A percentile compares a stretch with the other conserved stretches of the same genome.
Conservation (phyloP, 148 eudicot genomes). For the Rheum nobile region DNA sequence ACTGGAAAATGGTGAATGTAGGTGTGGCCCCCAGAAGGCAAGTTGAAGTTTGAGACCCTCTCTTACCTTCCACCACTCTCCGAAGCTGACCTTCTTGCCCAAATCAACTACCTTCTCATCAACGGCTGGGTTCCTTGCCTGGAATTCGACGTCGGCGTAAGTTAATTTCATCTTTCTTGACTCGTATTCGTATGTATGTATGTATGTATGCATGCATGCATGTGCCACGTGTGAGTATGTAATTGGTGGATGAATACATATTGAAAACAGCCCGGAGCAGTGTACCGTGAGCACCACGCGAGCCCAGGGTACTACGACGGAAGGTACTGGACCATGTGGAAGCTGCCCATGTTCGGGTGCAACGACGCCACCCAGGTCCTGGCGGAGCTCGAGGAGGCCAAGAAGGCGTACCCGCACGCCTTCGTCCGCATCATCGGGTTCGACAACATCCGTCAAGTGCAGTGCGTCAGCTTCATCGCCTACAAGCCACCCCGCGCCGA, state of each 20-base stretch:
- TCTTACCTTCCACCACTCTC: slow-evolving; percentile 26
- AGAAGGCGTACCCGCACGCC: slow-evolving; percentile 35
- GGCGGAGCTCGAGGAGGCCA: slow-evolving; percentile 23
- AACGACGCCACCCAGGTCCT: slow-evolving; percentile 29
- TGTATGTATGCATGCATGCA: not conserved
- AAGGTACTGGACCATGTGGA: slow-evolving; percentile 55
- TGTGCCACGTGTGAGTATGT: no score
- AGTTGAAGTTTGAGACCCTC: slow-evolving; percentile 30
- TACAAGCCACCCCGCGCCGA: slow-evolving; percentile 23
- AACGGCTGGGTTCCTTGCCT: slow-evolving; percentile 50
- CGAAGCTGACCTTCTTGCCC: slow-evolving; percentile 7
- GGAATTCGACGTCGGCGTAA: slow-evolving; percentile 36
- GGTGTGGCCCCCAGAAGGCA: slow-evolving; percentile 40
- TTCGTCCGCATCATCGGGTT: slow-evolving; percentile 44
- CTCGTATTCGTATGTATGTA: not conserved
- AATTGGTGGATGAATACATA: not conserved
- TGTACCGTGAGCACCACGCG: slow-evolving; percentile 33
- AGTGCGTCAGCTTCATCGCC: slow-evolving; percentile 51
- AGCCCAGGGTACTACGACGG: slow-evolving; percentile 54
- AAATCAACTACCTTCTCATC: slow-evolving; percentile 25
- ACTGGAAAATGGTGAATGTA: no score
- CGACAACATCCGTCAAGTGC: slow-evolving; percentile 47
- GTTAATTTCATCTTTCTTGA: not conserved
- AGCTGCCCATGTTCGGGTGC: slow-evolving; percentile 51
- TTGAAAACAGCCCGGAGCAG: slow-evolving; percentile 18